A percentile compares a stretch with the other conserved stretches of the same genome.
These are phyloP conservation scores for Mariannaea elegans DNA, from an alignment of 2,329 filamentous ascomycete genomes.

Conservation along the genomic window DNA sequence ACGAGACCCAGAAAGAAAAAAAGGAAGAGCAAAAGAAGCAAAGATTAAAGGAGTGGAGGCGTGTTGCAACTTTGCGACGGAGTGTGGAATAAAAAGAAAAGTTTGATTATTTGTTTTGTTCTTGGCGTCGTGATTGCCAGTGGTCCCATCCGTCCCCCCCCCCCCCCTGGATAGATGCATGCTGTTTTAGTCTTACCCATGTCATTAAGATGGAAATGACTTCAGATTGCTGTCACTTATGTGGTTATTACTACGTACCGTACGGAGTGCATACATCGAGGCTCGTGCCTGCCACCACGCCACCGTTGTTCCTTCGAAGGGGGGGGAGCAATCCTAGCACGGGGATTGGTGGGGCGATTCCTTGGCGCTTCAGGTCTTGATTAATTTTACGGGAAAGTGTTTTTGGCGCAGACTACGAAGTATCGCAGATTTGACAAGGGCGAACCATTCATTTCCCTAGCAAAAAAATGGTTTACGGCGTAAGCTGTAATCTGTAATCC, in stretches of 20 bases:
- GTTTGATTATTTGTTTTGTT: background rate
- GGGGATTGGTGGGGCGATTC: background rate
- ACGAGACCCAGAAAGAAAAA: background rate
- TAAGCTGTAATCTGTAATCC: no score
- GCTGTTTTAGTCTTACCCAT: no score
- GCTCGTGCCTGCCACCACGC: background rate
- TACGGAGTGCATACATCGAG: no score
- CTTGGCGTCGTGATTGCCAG: no score
- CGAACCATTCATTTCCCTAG: no score
- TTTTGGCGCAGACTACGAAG: no score
- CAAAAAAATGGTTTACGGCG: no score
- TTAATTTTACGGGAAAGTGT: constrained; percentile 10
- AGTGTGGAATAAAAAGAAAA: background rate
- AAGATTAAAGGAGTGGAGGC: background rate
- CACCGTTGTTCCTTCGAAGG: background rate
- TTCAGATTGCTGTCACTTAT: no score
- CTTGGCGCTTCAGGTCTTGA: constrained; percentile 5
- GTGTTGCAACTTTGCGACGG: background rate
- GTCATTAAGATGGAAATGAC: no score
- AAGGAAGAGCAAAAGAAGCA: background rate
- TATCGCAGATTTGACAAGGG: no score
- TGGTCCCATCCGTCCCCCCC: constrained; percentile 1
- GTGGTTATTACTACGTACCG: no score
- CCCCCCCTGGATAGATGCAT: no score
- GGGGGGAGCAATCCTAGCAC: background rate